Evolutionary conservation across 2,329 filamentous ascomycete species (phyloP), one percentile per base, ranked within the genome.

Genomic region (Aspergillus piperis): DNA sequence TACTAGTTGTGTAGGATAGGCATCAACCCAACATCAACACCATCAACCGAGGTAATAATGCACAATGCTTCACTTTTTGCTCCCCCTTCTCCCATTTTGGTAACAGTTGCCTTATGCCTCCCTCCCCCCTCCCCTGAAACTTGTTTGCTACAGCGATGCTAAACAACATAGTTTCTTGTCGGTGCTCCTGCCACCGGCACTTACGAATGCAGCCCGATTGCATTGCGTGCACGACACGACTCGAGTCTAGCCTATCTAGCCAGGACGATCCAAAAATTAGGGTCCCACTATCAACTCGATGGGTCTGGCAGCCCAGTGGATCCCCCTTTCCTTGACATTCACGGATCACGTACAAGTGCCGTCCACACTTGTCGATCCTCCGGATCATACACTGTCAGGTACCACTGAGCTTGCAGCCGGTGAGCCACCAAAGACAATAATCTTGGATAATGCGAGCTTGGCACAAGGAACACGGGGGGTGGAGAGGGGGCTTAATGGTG

Each of bases 401-500:
- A 50, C 47, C n/a, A 27, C 21, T 19, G 23, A 23, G 44, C 19
- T 48, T 23, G 44, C 44, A 49, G 23, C 23, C 44, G 44, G 25
- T 17, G 25, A n/a, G 47, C 47, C 47, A 50, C 41, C 47, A 50
- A 36, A 36, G 47, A 41, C 44, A 32, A 59, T 61, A 54, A 44
- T 41, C 11, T n/a, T 17, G 58, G n/a, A 61, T 61, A 61, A 56
- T 49, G 36, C 38, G 32, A 27, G 25, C 59, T 61, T 59, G 56
- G 59, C 59, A 50, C 23, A n/a, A 50, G 23, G 30, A 7, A 10
- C 41, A 11, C 21, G 41, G 21, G 10, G 47, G 15, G 44, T 10
- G 13, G 15, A 27, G 7, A 8, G 11, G 23, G 23, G 5, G 3
- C 5, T 6, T 25, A 25, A 36, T 36, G 30, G 30, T 36, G 5